Evolutionary conservation across 805 yeast genomes (phyloP).

Genomic region (Pichia sporocuriosa): DNA sequence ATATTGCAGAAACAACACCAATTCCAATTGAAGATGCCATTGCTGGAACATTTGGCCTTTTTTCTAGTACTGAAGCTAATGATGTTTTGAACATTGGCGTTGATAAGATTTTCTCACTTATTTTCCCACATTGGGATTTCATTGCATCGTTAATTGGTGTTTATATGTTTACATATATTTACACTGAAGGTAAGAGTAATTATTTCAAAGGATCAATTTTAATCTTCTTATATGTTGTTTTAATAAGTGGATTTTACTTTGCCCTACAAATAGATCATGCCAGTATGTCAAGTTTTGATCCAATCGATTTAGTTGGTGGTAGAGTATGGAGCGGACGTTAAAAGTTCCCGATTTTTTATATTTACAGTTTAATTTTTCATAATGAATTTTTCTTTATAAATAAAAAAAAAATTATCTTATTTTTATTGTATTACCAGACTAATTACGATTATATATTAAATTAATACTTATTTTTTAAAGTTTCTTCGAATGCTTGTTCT

Average conservation of each 20-base stretch:
- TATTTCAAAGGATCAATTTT: slow-evolving; percentile 92
- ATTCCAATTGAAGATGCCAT: not conserved
- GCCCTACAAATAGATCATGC: slow-evolving; percentile 35
- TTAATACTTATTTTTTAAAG: slow-evolving; percentile 13
- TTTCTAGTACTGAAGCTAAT: not conserved
- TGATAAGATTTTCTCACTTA: slow-evolving; percentile 58
- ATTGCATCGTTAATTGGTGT: slow-evolving; percentile 80
- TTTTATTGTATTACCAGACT: too few species aligned
- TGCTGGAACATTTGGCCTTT: not conserved
- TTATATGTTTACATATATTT: slow-evolving; percentile 83
- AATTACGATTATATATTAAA: too few species aligned
- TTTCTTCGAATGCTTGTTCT: slow-evolving; percentile 43
- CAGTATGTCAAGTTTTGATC: slow-evolving; percentile 3
- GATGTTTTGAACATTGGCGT: slow-evolving; percentile 8
- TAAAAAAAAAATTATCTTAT: not conserved
- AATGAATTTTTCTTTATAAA: too few species aligned
- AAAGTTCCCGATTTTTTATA: too few species aligned
- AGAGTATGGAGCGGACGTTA: slow-evolving; percentile 5
- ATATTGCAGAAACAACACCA: too few species aligned
- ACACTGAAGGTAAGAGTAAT: slow-evolving; percentile 94
- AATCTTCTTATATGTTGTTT: slow-evolving; percentile 68
- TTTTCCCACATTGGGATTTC: slow-evolving; percentile 95
- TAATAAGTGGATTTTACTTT: slow-evolving; percentile 75
- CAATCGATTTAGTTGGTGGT: not conserved
- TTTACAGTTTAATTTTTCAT: not conserved